Evolutionary conservation across 1,284 basidiomycete genomes (phyloP).

Genomic region (Cryptococcus sp.): DNA sequence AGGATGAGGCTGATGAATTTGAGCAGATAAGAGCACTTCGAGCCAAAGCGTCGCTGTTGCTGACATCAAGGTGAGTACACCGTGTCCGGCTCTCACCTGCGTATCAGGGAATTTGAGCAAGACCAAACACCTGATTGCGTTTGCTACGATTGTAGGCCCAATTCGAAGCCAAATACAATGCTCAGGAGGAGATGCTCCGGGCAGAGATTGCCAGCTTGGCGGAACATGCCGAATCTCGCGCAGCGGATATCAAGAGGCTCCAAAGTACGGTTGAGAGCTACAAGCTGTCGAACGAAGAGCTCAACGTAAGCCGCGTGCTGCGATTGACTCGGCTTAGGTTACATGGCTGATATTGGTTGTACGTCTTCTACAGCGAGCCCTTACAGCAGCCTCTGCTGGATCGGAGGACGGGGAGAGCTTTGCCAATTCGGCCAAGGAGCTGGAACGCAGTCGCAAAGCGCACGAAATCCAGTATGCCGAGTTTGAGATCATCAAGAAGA

Average conservation of each 20-base stretch:
- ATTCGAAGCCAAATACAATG: conserved; percentile 89
- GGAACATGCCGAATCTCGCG: conserved; percentile 85
- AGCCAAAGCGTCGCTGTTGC: conserved; percentile 60
- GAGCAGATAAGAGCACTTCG: conserved; percentile 37
- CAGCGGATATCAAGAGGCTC: conserved; percentile 80
- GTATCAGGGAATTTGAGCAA: no score
- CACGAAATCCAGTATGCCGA: conserved; percentile 96
- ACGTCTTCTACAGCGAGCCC: conserved; percentile 72
- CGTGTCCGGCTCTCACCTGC: not conserved
- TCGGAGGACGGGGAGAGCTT: conserved; percentile 95
- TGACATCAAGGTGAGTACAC: conserved; percentile 78
- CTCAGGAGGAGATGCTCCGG: conserved; percentile 84
- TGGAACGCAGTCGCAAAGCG: conserved; percentile 94
- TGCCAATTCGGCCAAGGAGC: conserved; percentile 92
- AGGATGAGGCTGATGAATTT: conserved; percentile 5
- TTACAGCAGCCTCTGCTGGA: conserved; percentile 93
- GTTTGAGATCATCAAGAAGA: conserved; percentile 98
- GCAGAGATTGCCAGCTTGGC: conserved; percentile 86
- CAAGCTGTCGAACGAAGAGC: conserved; percentile 95
- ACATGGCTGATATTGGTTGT: not conserved
- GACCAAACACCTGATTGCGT: no score
- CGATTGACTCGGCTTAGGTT: conserved; percentile 7
- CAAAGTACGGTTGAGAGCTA: conserved; percentile 87
- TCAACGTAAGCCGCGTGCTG: conserved; percentile 68
- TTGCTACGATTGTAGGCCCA: conserved; percentile 64